phyloP scores from a whole-genome alignment of 1,139 yeast species.

The Debaryomyces udenii region DNA sequence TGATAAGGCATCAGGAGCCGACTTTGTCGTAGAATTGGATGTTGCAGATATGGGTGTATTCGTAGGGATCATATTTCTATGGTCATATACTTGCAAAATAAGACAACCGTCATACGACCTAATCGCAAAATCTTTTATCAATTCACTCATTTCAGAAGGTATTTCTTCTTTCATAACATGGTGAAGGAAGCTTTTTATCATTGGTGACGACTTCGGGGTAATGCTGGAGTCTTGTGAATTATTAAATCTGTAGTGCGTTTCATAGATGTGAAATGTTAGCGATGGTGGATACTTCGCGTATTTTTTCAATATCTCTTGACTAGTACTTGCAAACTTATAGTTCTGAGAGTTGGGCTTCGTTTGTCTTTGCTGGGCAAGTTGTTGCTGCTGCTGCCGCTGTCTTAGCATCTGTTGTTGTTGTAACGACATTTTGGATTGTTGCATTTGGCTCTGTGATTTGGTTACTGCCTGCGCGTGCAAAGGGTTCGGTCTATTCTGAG shows the following conservation, averaged over 20 bases:
- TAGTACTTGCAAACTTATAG: slow-evolving; percentile 68
- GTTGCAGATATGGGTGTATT: slow-evolving; percentile 11
- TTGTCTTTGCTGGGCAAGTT: slow-evolving; percentile 29
- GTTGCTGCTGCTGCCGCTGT: slow-evolving; percentile 41
- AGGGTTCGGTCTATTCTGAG: slow-evolving; percentile 5
- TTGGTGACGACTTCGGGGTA: slow-evolving; percentile 79
- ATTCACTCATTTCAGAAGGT: slow-evolving; percentile 88
- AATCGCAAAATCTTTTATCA: slow-evolving; percentile 81
- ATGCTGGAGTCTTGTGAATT: slow-evolving; percentile 70
- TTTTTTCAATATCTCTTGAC: slow-evolving; percentile 75
- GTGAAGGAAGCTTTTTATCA: slow-evolving; percentile 75
- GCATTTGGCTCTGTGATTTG: slow-evolving; percentile 20
- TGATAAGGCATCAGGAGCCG: background rate
- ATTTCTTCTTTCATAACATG: slow-evolving; percentile 81
- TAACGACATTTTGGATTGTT: slow-evolving; percentile 16
- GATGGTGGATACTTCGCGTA: slow-evolving; percentile 81
- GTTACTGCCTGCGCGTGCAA: slow-evolving; percentile 11
- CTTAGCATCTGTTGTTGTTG: slow-evolving; percentile 40
- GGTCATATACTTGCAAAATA: slow-evolving; percentile 82
- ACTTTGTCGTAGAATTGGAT: slow-evolving; percentile 7
- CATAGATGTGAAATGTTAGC: slow-evolving; percentile 85
- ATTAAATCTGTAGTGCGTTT: slow-evolving; percentile 83
- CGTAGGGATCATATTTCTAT: slow-evolving; percentile 41
- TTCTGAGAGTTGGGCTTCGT: slow-evolving; percentile 36
- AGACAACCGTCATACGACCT: slow-evolving; percentile 87